Evolutionary conservation across 441 rosid species (phyloP), one percentile per base, ranked within the genome.

Genomic region (Sinapis alba): DNA sequence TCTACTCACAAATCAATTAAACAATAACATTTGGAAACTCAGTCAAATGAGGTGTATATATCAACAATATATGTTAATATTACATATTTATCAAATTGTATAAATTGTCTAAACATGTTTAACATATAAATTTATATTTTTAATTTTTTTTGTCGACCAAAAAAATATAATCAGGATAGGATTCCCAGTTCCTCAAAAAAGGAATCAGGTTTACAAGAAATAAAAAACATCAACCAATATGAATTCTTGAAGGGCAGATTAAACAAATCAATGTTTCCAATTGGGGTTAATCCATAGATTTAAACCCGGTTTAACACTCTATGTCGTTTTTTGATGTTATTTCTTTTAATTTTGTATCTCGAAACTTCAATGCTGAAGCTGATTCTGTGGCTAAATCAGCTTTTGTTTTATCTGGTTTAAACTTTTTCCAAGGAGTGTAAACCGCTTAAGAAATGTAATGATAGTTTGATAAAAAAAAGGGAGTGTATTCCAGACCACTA

Each of bases 401-500:
- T n/a, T n/a, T n/a, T n/a, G n/a, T n/a, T n/a, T n/a, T n/a, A n/a
- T n/a, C n/a, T n/a, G n/a, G n/a, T n/a, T n/a, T n/a, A n/a, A n/a
- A n/a, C n/a, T n/a, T n/a, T n/a, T n/a, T n/a, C n/a, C n/a, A n/a
- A n/a, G n/a, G n/a, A n/a, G n/a, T n/a, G n/a, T n/a, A n/a, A n/a
- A n/a, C n/a, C n/a, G n/a, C n/a, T n/a, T n/a, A n/a, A n/a, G n/a
- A n/a, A n/a, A n/a, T n/a, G n/a, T n/a, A n/a, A n/a, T n/a, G n/a
- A n/a, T n/a, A n/a, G n/a, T n/a, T n/a, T n/a, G n/a, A n/a, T n/a
- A n/a, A n/a, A n/a, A 30, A 30, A 16, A 38, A 15, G 15, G 36
- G 15, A 9, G 13, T 16, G 19, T 65, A 8, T 54, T 53, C 69
- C 20, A 56, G 38, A 64, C 70, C 70, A 73, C 57, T 41, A 19